Evolutionary conservation across 202 grass and related monocot species (phyloP), one percentile per base, ranked within the genome.

Genomic region (Brachypodium distachyon): DNA sequence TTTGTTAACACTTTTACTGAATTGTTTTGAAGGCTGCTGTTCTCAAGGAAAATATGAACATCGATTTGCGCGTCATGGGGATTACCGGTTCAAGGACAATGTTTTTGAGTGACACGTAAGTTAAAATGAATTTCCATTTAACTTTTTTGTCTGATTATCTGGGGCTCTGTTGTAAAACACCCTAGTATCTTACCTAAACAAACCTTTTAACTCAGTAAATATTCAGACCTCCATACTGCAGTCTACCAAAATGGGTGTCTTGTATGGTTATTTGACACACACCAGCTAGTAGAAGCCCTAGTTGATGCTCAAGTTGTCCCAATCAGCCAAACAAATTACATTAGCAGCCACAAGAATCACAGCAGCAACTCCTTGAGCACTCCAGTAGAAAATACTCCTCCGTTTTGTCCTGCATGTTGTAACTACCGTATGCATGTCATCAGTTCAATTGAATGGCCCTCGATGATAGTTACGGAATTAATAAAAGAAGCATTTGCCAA

Each of bases 61-160:
- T 98, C 81, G 95, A 98, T 92, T 73, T 98, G 50, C 95, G 91
- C 80, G 85, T 98, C 11, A 92, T 98, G 53, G 95, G 95, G 88
- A 94, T 98, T 74, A 85, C 80, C 64, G 95, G 95, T 49, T 92
- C 89, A 25, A 87, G 66, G 2, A 88, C 29, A 33, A 95, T 95
- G 95, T 73, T 95, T 85, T 84, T 98, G 85, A 98, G 82, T 76
- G 89, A 98, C 60, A 78, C 61, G 95, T 98, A 92, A 82, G 87
- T 61, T 52, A n/a, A n/a, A 73, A 52, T 72, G 37, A 50, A 54
- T 69, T 67, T 9, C 43, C 51, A 37, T 49, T 64, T 18, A 54
- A 32, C 33, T 49, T 2, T 67, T 19, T 14, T 37, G 6, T 8
- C 1, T 25, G 39, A 44, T 65, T 53, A 6, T 33, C 32, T 56